Evolutionary conservation across 139 green algal species (phyloP), one percentile per base, ranked within the genome.

Genomic region (Spirogloea muscicola): DNA sequence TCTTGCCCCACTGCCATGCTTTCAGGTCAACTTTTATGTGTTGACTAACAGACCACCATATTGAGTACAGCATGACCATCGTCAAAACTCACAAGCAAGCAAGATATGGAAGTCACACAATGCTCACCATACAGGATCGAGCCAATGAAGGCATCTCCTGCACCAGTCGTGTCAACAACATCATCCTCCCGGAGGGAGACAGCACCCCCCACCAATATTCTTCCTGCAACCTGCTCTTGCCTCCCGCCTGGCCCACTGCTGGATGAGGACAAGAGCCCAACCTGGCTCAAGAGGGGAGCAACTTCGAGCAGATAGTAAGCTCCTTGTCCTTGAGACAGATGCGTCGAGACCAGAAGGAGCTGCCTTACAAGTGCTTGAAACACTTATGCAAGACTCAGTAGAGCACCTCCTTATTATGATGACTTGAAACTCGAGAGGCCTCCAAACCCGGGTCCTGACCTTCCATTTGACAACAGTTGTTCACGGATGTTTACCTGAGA

Each of bases 131-230:
- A 96, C 48, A 96, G 36, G 1, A 96, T 58, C 27, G 74, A 80
- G 0, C 90, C 93, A 43, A 96, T 95, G 84, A 97, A 98, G 1
- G 92, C 82, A 77, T 98, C 94, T 0, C 94, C 94, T 1, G 94
- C 94, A 0, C 94, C 93, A 1, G 91, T 96, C 4, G 92, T 96
- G 77, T 97, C 92, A 29, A 90, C 77, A 1, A 97, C 81, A 1
- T 81, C 84, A 25, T 27, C 33, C 9, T 37, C 27, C 41, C n/a
- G 5, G 44, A 80, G 25, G 10, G 48, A 37, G 36, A 74, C 72
- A 33, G 72, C 72, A 27, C 40, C 38, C 21, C 31, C 58, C 13
- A 49, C 25, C 58, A 58, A 40, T 16, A 78, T 18, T 65, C 13
- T 65, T 13, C 57, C 57, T 16, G 13, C 10, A 65, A 65, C 57